phyloP scores from a whole-genome alignment of 805 yeast genomes.

The Phaffomyces antillensis region DNA sequence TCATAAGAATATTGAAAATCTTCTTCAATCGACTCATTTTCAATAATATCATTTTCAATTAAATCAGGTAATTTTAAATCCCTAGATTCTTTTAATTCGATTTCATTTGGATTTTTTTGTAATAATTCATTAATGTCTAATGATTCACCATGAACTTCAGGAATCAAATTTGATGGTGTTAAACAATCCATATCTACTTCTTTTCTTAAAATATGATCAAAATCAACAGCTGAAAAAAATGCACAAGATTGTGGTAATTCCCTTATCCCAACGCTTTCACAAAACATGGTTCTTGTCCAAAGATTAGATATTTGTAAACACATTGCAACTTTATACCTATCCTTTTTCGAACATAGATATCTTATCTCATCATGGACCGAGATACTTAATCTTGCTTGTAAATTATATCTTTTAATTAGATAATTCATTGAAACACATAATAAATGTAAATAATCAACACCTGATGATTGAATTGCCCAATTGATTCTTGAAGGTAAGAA shows the following conservation, averaged over 20 bases:
- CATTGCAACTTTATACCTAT: constrained; percentile 70
- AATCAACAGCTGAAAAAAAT: constrained; percentile 88
- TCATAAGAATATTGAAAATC: constrained; percentile 7
- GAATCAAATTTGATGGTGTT: constrained; percentile 73
- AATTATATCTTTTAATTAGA: constrained; percentile 50
- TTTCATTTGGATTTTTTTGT: constrained; percentile 26
- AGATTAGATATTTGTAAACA: constrained; percentile 82
- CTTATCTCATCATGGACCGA: constrained; percentile 96
- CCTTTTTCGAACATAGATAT: constrained; percentile 66
- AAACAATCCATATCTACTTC: constrained; percentile 90
- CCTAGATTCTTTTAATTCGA: constrained; percentile 14
- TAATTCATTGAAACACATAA: constrained; percentile 84
- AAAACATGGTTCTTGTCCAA: constrained; percentile 96
- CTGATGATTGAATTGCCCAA: constrained; percentile 98
- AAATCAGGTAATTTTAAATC: constrained; percentile 16
- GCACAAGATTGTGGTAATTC: constrained; percentile 95
- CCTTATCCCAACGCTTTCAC: constrained; percentile 82
- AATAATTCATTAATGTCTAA: constrained; percentile 52
- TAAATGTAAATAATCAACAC: constrained; percentile 91
- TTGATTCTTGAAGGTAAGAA: constrained; percentile 88
- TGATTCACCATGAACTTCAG: constrained; percentile 77
- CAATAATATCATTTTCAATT: neutral
- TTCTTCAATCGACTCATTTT: neutral
- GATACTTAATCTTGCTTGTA: constrained; percentile 71
- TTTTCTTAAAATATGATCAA: constrained; percentile 81